Percentiles rank a stretch among this genome's conserved stretches.
phyloP scores from a whole-genome alignment of 352 stramenopile genomes.

The Phytophthora meadii region DNA sequence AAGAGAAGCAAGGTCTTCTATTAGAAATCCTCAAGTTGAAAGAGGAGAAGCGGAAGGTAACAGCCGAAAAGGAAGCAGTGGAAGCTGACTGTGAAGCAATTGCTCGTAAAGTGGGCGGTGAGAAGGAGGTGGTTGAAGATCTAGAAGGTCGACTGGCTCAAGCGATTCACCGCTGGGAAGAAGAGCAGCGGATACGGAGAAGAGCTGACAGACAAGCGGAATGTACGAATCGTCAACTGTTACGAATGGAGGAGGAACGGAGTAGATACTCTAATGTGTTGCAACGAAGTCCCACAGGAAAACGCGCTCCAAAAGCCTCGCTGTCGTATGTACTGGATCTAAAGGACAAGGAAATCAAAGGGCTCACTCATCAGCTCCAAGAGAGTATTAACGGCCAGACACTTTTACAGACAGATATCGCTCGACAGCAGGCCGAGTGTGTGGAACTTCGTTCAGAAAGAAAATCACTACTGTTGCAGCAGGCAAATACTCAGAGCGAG shows the following conservation, averaged over 20 bases:
- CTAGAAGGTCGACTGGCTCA: slow-evolving; percentile 61
- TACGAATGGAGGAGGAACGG: slow-evolving; percentile 63
- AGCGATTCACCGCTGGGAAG: slow-evolving; percentile 59
- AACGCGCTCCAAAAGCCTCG: slow-evolving; percentile 35
- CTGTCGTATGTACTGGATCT: slow-evolving; percentile 51
- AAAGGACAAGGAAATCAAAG: slow-evolving; percentile 61
- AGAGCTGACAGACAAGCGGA: slow-evolving; percentile 52
- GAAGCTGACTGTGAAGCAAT: slow-evolving; percentile 30
- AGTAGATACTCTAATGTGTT: slow-evolving; percentile 51
- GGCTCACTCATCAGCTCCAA: slow-evolving; percentile 25
- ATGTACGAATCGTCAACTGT: slow-evolving; percentile 36
- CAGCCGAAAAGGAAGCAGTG: slow-evolving; percentile 40
- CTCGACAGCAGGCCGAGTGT: slow-evolving; percentile 5
- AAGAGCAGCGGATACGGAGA: slow-evolving; percentile 51
- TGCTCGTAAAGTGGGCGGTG: slow-evolving; percentile 46
- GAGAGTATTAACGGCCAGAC: slow-evolving; percentile 2
- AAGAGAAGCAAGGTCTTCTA: slow-evolving; percentile 56
- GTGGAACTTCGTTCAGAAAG: slow-evolving; percentile 21
- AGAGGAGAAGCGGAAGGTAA: slow-evolving; percentile 45
- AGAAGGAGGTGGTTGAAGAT: slow-evolving; percentile 64
- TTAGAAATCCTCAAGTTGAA: slow-evolving; percentile 60
- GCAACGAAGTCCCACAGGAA: slow-evolving; percentile 46
- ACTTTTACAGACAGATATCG: slow-evolving; percentile 17
- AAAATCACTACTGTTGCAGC: slow-evolving; percentile 4
- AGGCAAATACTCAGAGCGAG: slow-evolving; percentile 5